These are phyloP conservation scores for Colletotrichum scovillei DNA, from an alignment of 2,329 filamentous ascomycete species.

Conservation along the genomic window DNA sequence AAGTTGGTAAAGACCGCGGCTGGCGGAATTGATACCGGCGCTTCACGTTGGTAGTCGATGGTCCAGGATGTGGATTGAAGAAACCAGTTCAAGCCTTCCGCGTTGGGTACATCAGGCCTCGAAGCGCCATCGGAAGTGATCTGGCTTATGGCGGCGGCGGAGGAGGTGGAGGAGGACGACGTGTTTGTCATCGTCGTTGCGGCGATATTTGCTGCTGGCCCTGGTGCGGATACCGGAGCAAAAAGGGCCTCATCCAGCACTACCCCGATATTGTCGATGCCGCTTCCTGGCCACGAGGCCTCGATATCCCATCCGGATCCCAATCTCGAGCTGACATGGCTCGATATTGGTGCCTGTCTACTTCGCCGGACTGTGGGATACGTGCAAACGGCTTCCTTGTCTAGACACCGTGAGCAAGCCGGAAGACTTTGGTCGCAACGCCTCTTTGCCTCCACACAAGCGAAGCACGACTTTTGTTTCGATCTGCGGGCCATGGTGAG, in stretches of 20 bases:
- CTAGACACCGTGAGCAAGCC: constrained; percentile 17
- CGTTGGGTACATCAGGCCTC: not conserved
- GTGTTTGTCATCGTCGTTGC: not conserved
- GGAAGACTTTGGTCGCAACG: constrained; percentile 25
- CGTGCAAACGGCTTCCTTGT: constrained; percentile 15
- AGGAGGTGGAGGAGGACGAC: not conserved
- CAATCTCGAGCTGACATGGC: not conserved
- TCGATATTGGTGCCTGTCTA: not conserved
- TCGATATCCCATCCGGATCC: not conserved
- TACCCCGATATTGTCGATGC: not conserved
- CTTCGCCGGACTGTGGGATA: constrained; percentile 9
- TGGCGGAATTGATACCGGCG: not conserved
- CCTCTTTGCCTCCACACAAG: constrained; percentile 22
- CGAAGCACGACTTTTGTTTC: constrained; percentile 22
- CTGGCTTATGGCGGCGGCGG: not conserved
- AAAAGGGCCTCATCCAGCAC: not conserved
- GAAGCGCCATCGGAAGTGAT: not conserved
- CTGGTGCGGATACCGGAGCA: not conserved
- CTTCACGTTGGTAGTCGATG: constrained; percentile 9
- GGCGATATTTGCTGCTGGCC: not conserved
- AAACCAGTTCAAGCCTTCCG: constrained; percentile 20
- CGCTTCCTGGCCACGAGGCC: not conserved
- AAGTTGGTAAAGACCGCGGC: constrained; percentile 23
- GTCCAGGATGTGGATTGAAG: constrained; percentile 7
- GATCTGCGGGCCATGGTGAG: constrained; percentile 14